Conservation (phyloP, 805 yeast genomes). For the Yarrowia osloensis region DNA sequence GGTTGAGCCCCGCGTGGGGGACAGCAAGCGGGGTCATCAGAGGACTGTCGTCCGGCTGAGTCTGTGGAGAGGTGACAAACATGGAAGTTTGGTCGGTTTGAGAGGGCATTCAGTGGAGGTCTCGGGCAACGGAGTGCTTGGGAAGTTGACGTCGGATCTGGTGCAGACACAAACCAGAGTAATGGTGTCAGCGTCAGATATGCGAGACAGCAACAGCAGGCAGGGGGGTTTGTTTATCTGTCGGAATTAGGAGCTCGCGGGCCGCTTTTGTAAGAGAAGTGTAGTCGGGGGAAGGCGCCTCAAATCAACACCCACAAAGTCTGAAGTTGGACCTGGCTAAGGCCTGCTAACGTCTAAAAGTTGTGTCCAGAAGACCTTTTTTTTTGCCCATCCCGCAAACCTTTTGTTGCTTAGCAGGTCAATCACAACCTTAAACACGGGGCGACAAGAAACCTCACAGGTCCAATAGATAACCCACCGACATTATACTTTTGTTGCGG, state of each 20-base stretch:
- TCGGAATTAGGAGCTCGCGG: neutral
- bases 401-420: conserved; percentile 18
- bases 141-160: conserved; percentile 25
- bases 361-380: neutral
- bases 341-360: neutral
- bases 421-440: neutral
- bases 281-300: neutral
- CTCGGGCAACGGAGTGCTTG: neutral
- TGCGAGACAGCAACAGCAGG: conserved; percentile 24
- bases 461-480: conserved; percentile 17
- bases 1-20: conserved; percentile 10
- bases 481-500: neutral
- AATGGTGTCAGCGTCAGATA: conserved; percentile 26
- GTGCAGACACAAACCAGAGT: neutral
- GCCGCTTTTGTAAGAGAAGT: neutral
- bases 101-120: neutral
- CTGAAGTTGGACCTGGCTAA: no score
- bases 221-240: conserved; percentile 13
- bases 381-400: neutral
- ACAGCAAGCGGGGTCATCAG: conserved; percentile 21
- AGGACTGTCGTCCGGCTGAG: conserved; percentile 23
- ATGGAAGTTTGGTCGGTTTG: neutral
- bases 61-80: conserved; percentile 16
- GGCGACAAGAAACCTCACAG: neutral
- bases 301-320: neutral